phyloP scores from a whole-genome alignment of 176 grass and related monocot species.

The Aegilops speltoides region DNA sequence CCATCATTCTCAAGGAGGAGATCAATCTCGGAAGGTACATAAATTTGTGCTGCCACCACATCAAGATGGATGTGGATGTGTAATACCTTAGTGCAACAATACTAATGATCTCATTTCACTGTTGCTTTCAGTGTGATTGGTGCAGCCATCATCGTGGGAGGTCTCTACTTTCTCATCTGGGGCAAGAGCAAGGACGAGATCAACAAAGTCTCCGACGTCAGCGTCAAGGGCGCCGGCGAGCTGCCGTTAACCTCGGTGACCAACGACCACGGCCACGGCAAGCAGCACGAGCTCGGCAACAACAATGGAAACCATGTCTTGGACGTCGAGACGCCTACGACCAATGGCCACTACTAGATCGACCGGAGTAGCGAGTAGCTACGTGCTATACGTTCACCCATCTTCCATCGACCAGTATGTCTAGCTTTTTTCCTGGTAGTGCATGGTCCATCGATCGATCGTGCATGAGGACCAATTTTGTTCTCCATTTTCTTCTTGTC shows the following conservation, averaged over 20 bases:
- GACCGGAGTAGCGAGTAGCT: not conserved
- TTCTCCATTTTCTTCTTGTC: not conserved
- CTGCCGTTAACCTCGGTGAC: constrained; percentile 41
- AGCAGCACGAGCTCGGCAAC: constrained; percentile 30
- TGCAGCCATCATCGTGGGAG: constrained; percentile 80
- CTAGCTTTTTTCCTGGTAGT: not conserved
- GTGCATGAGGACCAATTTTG: constrained; percentile 3
- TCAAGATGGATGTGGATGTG: not conserved
- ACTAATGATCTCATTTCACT: constrained; percentile 9
- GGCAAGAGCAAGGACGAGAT: constrained; percentile 71
- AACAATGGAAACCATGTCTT: constrained; percentile 17
- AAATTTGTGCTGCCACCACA: not conserved
- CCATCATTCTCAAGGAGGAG: constrained; percentile 76
- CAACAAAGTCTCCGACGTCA: constrained; percentile 8
- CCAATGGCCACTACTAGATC: constrained; percentile 22
- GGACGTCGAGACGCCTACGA: constrained; percentile 46
- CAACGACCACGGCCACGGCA: constrained; percentile 35
- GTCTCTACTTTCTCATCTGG: constrained; percentile 91
- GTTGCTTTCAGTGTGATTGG: constrained; percentile 65
- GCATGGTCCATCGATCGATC: not conserved
- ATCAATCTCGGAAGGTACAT: constrained; percentile 79
- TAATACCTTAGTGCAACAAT: not conserved
- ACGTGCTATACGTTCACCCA: not conserved
- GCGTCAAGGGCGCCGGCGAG: constrained; percentile 38
- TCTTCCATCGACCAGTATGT: not conserved